phyloP scores from a whole-genome alignment of 805 yeast genomes.

The Cyberlindnera mississippiensis region DNA sequence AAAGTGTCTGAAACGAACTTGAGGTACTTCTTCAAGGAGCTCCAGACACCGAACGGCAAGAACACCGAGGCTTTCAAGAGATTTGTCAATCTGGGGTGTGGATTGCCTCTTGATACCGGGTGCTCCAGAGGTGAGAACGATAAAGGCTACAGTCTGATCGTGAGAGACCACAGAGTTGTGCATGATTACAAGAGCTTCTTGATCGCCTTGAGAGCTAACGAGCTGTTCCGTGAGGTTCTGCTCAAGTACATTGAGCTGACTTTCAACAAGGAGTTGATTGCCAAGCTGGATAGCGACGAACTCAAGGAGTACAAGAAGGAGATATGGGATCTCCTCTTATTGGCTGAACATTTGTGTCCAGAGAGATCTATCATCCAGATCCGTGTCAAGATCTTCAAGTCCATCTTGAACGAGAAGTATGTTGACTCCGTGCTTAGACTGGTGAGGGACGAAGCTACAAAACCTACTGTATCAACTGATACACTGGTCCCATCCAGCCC shows the following conservation, averaged over 20 bases:
- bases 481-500: slow-evolving; percentile 8
- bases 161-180: slow-evolving; percentile 23
- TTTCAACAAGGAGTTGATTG: slow-evolving; percentile 16
- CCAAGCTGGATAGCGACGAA: slow-evolving; percentile 21
- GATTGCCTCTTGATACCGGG: slow-evolving; percentile 17
- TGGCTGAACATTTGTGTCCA: slow-evolving; percentile 26
- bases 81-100: slow-evolving; percentile 21
- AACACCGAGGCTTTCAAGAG: slow-evolving; percentile 25
- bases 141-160: slow-evolving; percentile 22
- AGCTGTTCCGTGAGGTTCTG: slow-evolving; percentile 27
- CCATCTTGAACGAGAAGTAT: slow-evolving; percentile 28
- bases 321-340: slow-evolving; percentile 22
- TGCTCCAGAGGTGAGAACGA: slow-evolving; percentile 26
- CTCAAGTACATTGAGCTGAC: slow-evolving; percentile 26
- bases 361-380: slow-evolving; percentile 27
- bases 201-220: slow-evolving; percentile 29
- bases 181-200: slow-evolving; percentile 24
- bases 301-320: slow-evolving; percentile 24
- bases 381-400: slow-evolving; percentile 27
- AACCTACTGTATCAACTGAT: slow-evolving; percentile 6
- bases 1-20: slow-evolving; percentile 20
- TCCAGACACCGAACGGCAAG: slow-evolving; percentile 14
- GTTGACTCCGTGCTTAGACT: slow-evolving; percentile 19
- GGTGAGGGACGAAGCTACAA: slow-evolving; percentile 13
- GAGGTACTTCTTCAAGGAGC: slow-evolving; percentile 27